Percentiles rank a stretch among this genome's conserved stretches.
phyloP scores from a whole-genome alignment of 306 rosid species.

The Vigna angularis region DNA sequence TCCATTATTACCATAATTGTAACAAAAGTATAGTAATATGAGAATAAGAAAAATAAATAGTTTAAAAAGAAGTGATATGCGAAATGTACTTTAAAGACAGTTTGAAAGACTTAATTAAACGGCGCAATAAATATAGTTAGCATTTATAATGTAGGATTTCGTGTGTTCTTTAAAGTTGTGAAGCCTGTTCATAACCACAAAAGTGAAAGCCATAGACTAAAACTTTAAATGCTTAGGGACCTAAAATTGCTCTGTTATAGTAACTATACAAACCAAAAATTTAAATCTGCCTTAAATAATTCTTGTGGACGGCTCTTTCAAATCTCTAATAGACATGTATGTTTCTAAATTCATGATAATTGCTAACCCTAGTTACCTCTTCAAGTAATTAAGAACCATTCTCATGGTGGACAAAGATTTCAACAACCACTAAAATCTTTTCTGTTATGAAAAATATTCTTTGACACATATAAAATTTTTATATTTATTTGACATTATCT shows the following conservation, averaged over 20 bases:
- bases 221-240: neutral
- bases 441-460: too few species aligned
- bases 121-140: conserved; percentile 1
- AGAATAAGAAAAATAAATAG: too few species aligned
- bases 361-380: neutral
- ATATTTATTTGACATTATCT: too few species aligned
- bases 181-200: neutral
- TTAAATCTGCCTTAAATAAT: neutral
- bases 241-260: neutral
- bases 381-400: neutral
- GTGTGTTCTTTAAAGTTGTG: neutral
- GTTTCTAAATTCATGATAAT: neutral
- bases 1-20: too few species aligned
- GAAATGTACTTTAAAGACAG: too few species aligned
- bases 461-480: too few species aligned
- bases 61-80: too few species aligned
- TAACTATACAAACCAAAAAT: neutral
- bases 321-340: neutral
- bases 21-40: too few species aligned
- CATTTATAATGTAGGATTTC: neutral
- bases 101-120: neutral
- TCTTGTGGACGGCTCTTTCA: neutral
- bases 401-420: neutral
- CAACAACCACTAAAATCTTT: neutral
- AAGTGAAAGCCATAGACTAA: neutral